A percentile compares a stretch with the other conserved stretches of the same genome.
Evolutionary conservation across 768 basidiomycete species (phyloP).

Genomic region (Cyathus striatus): DNA sequence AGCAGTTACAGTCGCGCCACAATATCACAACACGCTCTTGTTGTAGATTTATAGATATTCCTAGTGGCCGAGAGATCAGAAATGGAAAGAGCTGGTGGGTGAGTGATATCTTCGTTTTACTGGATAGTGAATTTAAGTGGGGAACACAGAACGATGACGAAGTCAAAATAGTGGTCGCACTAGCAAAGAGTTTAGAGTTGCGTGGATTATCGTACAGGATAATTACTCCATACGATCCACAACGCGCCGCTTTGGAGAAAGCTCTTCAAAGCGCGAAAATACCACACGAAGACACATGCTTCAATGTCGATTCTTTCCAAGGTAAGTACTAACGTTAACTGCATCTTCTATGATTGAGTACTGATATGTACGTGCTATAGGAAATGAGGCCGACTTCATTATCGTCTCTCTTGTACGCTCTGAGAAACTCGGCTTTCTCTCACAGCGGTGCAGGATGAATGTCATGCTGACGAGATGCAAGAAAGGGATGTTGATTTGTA

Average conservation of each 20-base stretch:
- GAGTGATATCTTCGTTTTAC: conserved; percentile 5
- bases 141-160: conserved; percentile 48
- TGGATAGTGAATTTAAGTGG: conserved; percentile 2
- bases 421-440: conserved; percentile 56
- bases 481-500: conserved; percentile 60
- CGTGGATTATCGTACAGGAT: conserved; percentile 44
- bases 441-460: conserved; percentile 55
- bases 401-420: conserved; percentile 70
- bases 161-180: conserved; percentile 35
- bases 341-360: neutral
- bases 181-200: conserved; percentile 37
- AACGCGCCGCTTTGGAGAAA: conserved; percentile 49
- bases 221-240: conserved; percentile 75
- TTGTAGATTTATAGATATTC: conserved; percentile 56
- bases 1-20: conserved; percentile 44
- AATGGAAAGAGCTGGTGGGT: conserved; percentile 33
- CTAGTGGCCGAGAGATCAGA: conserved; percentile 22
- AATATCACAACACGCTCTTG: conserved; percentile 24
- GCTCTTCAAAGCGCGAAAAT: conserved; percentile 40
- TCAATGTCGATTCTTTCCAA: conserved; percentile 79
- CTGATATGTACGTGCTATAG: conserved; percentile 25
- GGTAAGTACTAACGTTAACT: conserved; percentile 30
- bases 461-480: conserved; percentile 76
- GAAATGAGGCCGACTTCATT: conserved; percentile 71
- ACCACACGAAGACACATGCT: conserved; percentile 55